A percentile compares a stretch with the other conserved stretches of the same genome.
These are phyloP conservation scores for Cornus florida DNA, from an alignment of 148 eudicot genomes.

Conservation along the genomic window DNA sequence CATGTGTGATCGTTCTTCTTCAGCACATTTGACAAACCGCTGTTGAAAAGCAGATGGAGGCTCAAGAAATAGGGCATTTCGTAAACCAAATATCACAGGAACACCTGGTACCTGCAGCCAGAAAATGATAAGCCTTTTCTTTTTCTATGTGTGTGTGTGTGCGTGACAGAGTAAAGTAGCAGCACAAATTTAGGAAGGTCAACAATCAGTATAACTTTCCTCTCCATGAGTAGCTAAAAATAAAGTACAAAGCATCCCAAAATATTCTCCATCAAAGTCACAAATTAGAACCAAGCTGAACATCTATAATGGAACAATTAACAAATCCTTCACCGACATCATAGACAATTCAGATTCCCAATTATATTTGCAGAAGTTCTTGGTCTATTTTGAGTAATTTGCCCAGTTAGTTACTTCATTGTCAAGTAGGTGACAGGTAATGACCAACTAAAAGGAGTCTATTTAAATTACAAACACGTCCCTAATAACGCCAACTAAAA, in stretches of 20 bases:
- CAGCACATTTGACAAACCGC: slow-evolving; percentile 57
- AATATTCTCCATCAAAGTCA: not conserved
- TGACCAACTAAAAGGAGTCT: too few species aligned
- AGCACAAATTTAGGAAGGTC: not conserved
- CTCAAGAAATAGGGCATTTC: slow-evolving; percentile 73
- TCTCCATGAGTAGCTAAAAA: not conserved
- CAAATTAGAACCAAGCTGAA: not conserved
- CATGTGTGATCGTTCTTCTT: slow-evolving; percentile 67
- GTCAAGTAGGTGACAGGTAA: too few species aligned
- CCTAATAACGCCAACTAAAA: too few species aligned
- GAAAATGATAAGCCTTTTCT: not conserved
- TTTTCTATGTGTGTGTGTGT: too few species aligned
- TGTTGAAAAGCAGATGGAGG: slow-evolving; percentile 57
- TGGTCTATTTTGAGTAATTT: too few species aligned
- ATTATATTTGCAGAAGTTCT: too few species aligned
- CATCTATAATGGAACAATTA: too few species aligned
- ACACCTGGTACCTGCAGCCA: slow-evolving; percentile 68
- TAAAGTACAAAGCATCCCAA: not conserved
- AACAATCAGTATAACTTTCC: not conserved
- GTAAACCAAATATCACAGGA: slow-evolving; percentile 72
- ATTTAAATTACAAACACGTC: too few species aligned
- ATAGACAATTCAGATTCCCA: too few species aligned
- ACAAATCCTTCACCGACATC: too few species aligned
- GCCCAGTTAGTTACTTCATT: too few species aligned
- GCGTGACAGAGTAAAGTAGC: not conserved